These are phyloP conservation scores for Beta macrorhiza DNA, from an alignment of 179 eudicot genomes.

Conservation along the genomic window DNA sequence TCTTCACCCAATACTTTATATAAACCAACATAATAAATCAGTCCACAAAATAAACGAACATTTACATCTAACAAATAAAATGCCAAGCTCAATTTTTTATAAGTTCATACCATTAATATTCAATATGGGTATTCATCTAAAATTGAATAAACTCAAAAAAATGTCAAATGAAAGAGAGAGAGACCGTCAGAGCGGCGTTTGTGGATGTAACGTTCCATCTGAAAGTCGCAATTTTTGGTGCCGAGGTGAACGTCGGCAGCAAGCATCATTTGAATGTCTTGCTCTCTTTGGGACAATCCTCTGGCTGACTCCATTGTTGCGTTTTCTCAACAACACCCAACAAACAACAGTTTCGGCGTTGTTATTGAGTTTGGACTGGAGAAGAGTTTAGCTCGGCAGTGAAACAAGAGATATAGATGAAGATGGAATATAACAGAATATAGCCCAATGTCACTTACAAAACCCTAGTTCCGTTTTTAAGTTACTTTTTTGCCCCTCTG, in stretches of 20 bases:
- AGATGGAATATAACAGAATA: background rate
- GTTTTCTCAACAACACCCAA: background rate
- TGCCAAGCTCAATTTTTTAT: background rate
- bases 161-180: background rate
- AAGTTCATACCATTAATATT: too few relatives aligned
- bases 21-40: background rate
- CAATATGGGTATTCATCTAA: background rate
- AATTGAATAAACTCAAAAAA: background rate
- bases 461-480: background rate
- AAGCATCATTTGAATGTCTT: slow-evolving; percentile 37
- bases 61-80: background rate
- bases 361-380: too few relatives aligned
- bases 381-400: background rate
- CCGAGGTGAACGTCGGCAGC: slow-evolving; percentile 38
- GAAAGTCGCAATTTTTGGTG: slow-evolving; percentile 41
- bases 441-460: background rate
- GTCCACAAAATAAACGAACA: background rate
- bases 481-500: background rate
- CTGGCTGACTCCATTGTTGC: slow-evolving; percentile 25
- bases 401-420: background rate
- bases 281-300: slow-evolving; percentile 22
- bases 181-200: slow-evolving; percentile 33
- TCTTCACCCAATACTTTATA: background rate
- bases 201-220: slow-evolving; percentile 41
- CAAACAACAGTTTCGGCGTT: background rate